These are phyloP conservation scores for Saturnispora kantuleensis DNA, from an alignment of 805 yeast genomes.

Conservation along the genomic window DNA sequence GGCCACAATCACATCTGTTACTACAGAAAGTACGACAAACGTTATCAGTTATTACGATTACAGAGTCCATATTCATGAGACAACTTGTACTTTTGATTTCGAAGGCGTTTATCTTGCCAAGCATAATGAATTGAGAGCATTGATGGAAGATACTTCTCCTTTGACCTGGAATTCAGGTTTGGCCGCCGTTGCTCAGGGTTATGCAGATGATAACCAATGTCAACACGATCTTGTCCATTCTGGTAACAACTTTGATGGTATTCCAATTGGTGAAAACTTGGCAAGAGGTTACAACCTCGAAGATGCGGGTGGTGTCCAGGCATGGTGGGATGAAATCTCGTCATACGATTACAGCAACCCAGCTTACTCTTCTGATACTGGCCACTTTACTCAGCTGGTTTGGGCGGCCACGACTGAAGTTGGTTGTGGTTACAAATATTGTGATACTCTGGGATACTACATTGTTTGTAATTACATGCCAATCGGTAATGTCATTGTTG, in stretches of 20 bases:
- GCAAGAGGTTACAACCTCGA: slow-evolving; percentile 55
- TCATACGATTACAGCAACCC: slow-evolving; percentile 44
- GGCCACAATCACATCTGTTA: not conserved
- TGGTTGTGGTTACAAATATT: slow-evolving; percentile 66
- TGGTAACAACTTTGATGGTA: slow-evolving; percentile 36
- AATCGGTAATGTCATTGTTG: slow-evolving; percentile 46
- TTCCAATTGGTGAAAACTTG: slow-evolving; percentile 60
- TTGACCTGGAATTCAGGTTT: slow-evolving; percentile 48
- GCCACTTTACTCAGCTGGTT: slow-evolving; percentile 76
- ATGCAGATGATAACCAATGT: slow-evolving; percentile 49
- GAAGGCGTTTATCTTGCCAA: slow-evolving; percentile 40
- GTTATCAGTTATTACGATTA: not conserved
- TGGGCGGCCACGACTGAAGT: slow-evolving; percentile 55
- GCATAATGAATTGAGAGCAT: slow-evolving; percentile 51
- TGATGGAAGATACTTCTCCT: slow-evolving; percentile 37
- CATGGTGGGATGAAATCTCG: slow-evolving; percentile 65
- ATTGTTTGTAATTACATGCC: slow-evolving; percentile 67
- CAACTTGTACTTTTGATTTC: slow-evolving; percentile 22
- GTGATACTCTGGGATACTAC: slow-evolving; percentile 42
- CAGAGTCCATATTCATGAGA: slow-evolving; percentile 4
- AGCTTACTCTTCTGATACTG: slow-evolving; percentile 40
- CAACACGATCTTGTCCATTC: slow-evolving; percentile 53
- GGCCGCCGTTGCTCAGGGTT: slow-evolving; percentile 45
- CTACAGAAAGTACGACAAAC: not conserved
- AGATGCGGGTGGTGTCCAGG: slow-evolving; percentile 49